Evolutionary conservation across 805 yeast genomes (phyloP).

Genomic region (Yamadazyma kitorensis): DNA sequence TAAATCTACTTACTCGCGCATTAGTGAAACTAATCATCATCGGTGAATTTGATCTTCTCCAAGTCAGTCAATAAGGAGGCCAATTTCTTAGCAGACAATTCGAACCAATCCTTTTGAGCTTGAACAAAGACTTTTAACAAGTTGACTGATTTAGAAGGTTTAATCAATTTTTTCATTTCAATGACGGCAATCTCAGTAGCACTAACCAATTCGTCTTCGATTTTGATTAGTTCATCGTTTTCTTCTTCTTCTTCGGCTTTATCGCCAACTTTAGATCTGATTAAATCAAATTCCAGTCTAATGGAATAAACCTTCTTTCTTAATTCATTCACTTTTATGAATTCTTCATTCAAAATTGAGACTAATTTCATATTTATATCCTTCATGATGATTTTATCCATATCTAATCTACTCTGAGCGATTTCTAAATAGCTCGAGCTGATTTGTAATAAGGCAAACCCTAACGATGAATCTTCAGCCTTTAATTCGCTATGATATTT

Average conservation of each 20-base stretch:
- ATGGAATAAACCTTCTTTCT: slow-evolving; percentile 70
- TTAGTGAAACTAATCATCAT: slow-evolving; percentile 27
- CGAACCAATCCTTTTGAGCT: slow-evolving; percentile 61
- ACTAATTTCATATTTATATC: slow-evolving; percentile 60
- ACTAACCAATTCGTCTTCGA: slow-evolving; percentile 77
- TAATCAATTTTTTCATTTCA: slow-evolving; percentile 69
- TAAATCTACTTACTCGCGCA: too few relatives aligned
- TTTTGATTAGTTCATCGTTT: slow-evolving; percentile 49
- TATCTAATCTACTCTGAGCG: slow-evolving; percentile 66
- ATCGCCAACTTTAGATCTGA: slow-evolving; percentile 47
- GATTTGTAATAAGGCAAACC: slow-evolving; percentile 51
- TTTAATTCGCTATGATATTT: slow-evolving; percentile 45
- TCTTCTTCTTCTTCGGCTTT: slow-evolving; percentile 44
- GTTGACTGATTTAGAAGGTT: slow-evolving; percentile 61
- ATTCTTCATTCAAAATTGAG: slow-evolving; percentile 51
- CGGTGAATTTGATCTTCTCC: slow-evolving; percentile 33
- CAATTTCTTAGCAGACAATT: slow-evolving; percentile 33
- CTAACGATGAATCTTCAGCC: slow-evolving; percentile 46
- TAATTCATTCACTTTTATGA: slow-evolving; percentile 56
- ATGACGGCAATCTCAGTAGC: slow-evolving; percentile 79
- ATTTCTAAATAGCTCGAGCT: slow-evolving; percentile 58
- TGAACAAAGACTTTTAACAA: slow-evolving; percentile 64
- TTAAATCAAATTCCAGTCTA: slow-evolving; percentile 66
- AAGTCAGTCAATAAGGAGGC: slow-evolving; percentile 26
- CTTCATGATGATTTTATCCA: slow-evolving; percentile 59